Evolutionary conservation across 768 basidiomycete species (phyloP).

Genomic region (Leccinellum luteum): DNA sequence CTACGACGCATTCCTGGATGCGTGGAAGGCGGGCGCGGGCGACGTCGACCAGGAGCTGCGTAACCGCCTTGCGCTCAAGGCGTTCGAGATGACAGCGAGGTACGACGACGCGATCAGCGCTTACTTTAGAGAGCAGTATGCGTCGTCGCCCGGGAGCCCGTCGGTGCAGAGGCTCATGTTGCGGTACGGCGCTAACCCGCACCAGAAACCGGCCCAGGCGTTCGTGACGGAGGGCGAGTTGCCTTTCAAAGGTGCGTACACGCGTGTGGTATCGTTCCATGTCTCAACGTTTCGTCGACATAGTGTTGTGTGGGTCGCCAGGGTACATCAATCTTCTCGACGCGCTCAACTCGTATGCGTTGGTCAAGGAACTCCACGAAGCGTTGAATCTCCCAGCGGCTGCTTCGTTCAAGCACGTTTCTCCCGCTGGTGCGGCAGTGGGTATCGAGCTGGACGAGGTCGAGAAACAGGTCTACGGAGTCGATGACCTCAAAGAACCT

Average conservation of each 20-base stretch:
- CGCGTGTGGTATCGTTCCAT: background rate
- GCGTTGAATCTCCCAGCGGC: conserved; percentile 90
- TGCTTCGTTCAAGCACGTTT: conserved; percentile 99
- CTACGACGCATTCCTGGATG: conserved; percentile 76
- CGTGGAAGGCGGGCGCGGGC: conserved; percentile 75
- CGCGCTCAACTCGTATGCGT: conserved; percentile 93
- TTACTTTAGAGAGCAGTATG: conserved; percentile 96
- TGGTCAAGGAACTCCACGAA: conserved; percentile 90
- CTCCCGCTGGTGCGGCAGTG: conserved; percentile 95
- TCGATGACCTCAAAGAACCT: conserved; percentile 89
- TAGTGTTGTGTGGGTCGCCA: conserved; percentile 90
- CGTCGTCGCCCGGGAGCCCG: conserved; percentile 75
- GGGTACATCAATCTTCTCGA: conserved; percentile 99
- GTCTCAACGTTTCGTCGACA: conserved; percentile 1
- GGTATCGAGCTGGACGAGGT: conserved; percentile 77
- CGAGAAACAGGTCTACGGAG: conserved; percentile 94
- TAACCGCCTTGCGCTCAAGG: conserved; percentile 87
- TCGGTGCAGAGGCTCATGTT: conserved; percentile 81
- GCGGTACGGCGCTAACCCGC: conserved; percentile 96
- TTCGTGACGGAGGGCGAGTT: conserved; percentile 85
- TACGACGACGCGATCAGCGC: conserved; percentile 96
- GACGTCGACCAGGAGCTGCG: conserved; percentile 69
- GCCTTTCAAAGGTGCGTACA: conserved; percentile 80
- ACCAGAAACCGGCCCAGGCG: conserved; percentile 98
- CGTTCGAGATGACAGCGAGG: conserved; percentile 92